Evolutionary conservation across 2,329 filamentous ascomycete species (phyloP).

Genomic region (Amylocarpus encephaloides): DNA sequence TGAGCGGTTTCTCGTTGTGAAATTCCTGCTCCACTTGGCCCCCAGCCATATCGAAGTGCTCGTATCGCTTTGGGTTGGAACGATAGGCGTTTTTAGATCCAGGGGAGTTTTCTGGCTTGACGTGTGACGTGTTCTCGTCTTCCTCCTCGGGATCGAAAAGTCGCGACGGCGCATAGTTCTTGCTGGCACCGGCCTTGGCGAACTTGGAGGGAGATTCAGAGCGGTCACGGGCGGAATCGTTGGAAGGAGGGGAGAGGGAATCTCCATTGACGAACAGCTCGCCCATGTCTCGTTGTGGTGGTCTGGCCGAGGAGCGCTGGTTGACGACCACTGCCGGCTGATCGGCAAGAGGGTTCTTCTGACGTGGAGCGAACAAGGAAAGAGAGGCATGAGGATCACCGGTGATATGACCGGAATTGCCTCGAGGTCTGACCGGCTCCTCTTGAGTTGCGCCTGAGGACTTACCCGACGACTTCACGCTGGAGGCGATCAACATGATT

Average conservation of each 20-base stretch:
- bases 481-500: slow-evolving; percentile 64
- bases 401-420: slow-evolving; percentile 46
- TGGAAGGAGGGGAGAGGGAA: slow-evolving; percentile 19
- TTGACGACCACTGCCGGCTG: slow-evolving; percentile 51
- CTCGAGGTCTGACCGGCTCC: slow-evolving; percentile 40
- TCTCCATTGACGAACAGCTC: slow-evolving; percentile 60
- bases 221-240: slow-evolving; percentile 13
- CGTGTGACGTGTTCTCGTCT: slow-evolving; percentile 34
- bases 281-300: slow-evolving; percentile 55
- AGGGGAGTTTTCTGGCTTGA: slow-evolving; percentile 37
- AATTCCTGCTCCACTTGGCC: slow-evolving; percentile 41
- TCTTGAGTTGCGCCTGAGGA: slow-evolving; percentile 28
- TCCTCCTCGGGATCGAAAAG: slow-evolving; percentile 58
- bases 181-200: slow-evolving; percentile 49
- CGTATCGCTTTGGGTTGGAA: slow-evolving; percentile 71
- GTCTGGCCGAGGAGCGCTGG: slow-evolving; percentile 64
- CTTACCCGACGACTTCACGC: slow-evolving; percentile 44
- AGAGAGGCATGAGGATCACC: slow-evolving; percentile 66
- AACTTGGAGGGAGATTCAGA: slow-evolving; percentile 28
- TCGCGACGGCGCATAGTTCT: slow-evolving; percentile 57
- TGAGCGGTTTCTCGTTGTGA: slow-evolving; percentile 26
- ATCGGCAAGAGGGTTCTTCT: slow-evolving; percentile 49
- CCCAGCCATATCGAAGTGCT: slow-evolving; percentile 79
- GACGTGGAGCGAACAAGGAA: slow-evolving; percentile 66
- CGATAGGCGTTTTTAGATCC: slow-evolving; percentile 34